Evolutionary conservation across 441 rosid species (phyloP), one percentile per base, ranked within the genome.

Genomic region (Brassica balearica): DNA sequence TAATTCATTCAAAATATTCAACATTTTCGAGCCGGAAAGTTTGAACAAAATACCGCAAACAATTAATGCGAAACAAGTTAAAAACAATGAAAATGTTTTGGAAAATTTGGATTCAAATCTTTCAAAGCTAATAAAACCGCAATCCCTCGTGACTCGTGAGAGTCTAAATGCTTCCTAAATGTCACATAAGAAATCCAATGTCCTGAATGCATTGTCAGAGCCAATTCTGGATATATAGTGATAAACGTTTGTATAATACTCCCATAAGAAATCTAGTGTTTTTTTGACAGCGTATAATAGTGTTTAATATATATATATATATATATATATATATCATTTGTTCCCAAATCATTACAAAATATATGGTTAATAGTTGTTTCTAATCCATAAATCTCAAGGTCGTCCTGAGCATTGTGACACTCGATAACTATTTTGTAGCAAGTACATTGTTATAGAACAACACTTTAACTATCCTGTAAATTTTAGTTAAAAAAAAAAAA

Each of bases 131-230:
- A 10, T 10, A 43, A 3, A 9, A 9, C 51, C 51, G 51, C 51
- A 43, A 11, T 43, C 51, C 51, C 51, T 29, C 34, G 34, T 5
- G 34, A 29, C 55, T 12, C 55, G 17, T 48, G 55, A 48, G 17
- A 48, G 55, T 48, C 55, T 48, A 48, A 48, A 48, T 48, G 55
- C 55, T 48, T 48, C 55, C 55, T 48, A n/a, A 48, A n/a, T n/a
- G 55, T 12, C 55, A 48, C 55, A 4, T 48, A 48, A n/a, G 17
- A 48, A 48, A 12, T 48, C 6, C 5, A 48, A 48, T 48, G 17
- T 48, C 55, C 55, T 48, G 15, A 48, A 48, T 48, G 17, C 55
- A 12, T 48, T n/a, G 17, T 48, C 55, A 48, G 55, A 48, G 55
- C 8, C 17, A 48, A 48, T 48, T 48, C 15, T 46, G 53, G 53